A percentile compares a stretch with the other conserved stretches of the same genome.
Evolutionary conservation across 805 yeast genomes (phyloP).

Genomic region (Saccharomycopsis sp.): DNA sequence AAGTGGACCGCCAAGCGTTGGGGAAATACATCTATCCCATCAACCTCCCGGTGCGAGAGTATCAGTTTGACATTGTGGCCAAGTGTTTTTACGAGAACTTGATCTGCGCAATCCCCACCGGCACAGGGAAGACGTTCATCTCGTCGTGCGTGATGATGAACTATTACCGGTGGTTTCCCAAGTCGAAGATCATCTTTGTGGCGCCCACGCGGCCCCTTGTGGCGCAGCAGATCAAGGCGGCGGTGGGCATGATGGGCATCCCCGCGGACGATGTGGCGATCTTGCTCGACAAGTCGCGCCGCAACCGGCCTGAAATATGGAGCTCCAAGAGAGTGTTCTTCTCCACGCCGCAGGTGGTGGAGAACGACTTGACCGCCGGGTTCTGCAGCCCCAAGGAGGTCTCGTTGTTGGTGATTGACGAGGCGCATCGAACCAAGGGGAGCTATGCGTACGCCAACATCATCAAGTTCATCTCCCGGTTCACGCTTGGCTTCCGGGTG

Average conservation of each 20-base stretch:
- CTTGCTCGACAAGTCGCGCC: constrained; percentile 48
- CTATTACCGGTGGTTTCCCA: constrained; percentile 75
- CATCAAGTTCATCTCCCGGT: constrained; percentile 54
- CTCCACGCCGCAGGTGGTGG: constrained; percentile 94
- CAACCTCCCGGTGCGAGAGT: constrained; percentile 75
- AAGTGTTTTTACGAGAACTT: constrained; percentile 65
- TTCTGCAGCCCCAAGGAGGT: constrained; percentile 65
- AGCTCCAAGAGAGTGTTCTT: constrained; percentile 67
- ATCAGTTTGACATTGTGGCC: constrained; percentile 73
- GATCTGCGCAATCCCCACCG: constrained; percentile 91
- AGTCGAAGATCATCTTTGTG: constrained; percentile 78
- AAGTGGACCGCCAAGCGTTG: constrained; percentile 33
- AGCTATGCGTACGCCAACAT: constrained; percentile 83
- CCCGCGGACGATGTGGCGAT: constrained; percentile 72
- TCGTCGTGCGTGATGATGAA: constrained; percentile 92
- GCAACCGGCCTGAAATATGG: constrained; percentile 75
- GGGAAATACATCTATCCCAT: constrained; percentile 69
- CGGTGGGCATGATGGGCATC: constrained; percentile 78
- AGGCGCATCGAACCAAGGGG: constrained; percentile 91
- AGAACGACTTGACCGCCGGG: constrained; percentile 75
- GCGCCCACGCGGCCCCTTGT: constrained; percentile 97
- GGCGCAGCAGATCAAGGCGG: constrained; percentile 92
- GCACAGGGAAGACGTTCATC: constrained; percentile 93
- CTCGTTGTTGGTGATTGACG: constrained; percentile 78
- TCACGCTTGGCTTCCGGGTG: constrained; percentile 59